phyloP scores from a whole-genome alignment of 176 grass and related monocot genomes.

The Oryza coarctata region DNA sequence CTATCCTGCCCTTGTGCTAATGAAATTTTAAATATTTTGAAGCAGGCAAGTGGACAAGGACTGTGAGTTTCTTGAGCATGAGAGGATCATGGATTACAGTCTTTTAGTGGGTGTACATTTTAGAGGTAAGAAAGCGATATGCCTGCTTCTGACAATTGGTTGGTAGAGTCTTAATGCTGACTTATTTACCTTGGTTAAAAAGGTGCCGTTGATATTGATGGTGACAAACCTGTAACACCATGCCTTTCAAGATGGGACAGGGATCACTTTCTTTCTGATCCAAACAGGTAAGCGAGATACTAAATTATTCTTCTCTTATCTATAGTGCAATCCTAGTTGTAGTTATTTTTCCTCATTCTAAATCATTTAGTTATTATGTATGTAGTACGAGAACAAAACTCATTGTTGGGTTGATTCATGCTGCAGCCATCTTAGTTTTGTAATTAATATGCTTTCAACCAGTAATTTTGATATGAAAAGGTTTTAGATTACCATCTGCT shows the following conservation, averaged over 20 bases:
- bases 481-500: background rate
- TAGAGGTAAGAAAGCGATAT: slow-evolving; percentile 50
- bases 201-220: slow-evolving; percentile 72
- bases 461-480: background rate
- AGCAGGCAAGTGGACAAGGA: slow-evolving; percentile 86
- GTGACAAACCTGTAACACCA: slow-evolving; percentile 51
- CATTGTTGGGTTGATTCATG: slow-evolving; percentile 2
- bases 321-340: slow-evolving; percentile 19
- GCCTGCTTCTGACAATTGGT: slow-evolving; percentile 34
- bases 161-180: slow-evolving; percentile 33
- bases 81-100: slow-evolving; percentile 97
- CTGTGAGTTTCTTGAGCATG: slow-evolving; percentile 82
- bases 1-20: slow-evolving; percentile 38
- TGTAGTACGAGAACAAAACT: background rate
- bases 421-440: background rate
- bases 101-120: slow-evolving; percentile 93
- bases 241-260: slow-evolving; percentile 70
- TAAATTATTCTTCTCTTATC: slow-evolving; percentile 10
- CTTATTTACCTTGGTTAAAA: slow-evolving; percentile 33
- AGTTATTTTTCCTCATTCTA: background rate
- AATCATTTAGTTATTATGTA: slow-evolving; percentile 20
- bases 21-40: slow-evolving; percentile 36
- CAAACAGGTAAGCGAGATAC: slow-evolving; percentile 64
- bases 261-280: slow-evolving; percentile 75
- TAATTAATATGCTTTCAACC: slow-evolving; percentile 3